Evolutionary conservation across 306 rosid genomes (phyloP), one percentile per base, ranked within the genome.

Genomic region (cucumber (Cucumis sativus)): DNA sequence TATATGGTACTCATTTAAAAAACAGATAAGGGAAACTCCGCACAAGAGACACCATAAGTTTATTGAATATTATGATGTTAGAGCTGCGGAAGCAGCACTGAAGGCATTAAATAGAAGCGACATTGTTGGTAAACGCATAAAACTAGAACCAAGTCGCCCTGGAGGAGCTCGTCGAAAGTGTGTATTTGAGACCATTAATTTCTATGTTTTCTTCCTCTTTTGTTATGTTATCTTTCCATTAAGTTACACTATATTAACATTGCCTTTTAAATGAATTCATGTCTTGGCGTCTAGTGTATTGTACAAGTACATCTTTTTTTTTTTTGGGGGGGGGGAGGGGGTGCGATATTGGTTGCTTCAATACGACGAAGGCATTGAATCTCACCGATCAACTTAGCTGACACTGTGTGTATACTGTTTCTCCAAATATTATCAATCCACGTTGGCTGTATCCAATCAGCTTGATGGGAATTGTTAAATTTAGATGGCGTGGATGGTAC

Each of bases 101-200:
- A 87, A 87, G 80, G 91, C 93, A 82, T 85, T 93, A 82, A 93
- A 93, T 85, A 83, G 97, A 80, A 86, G 96, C 77, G 98, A 93
- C 83, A 93, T 93, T 74, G 97, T 95, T 74, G 98, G 98, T 65
- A 93, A 93, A 75, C 96, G 97, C 78, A 93, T 93, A 79, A 93
- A 93, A 75, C 97, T 93, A 33, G 98, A 93, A 87, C 98, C 97
- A 17, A 93, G 98, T 82, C 98, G 98, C 66, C 98, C 98, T 77
- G 97, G 98, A 39, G 98, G 98, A 81, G 93, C 97, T 11, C 98
- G 98, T 78, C 88, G 98, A 83, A 93, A 83, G 98, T 93, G 84
- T 84, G 92, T 80, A 13, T 78, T 60, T 15, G 23, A 78, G 35
- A 16, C 80, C 66, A 20, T 77, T 56, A 49, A 4, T 49, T 61